These are phyloP conservation scores for Hanseniaspora lachancei DNA, from an alignment of 805 yeast genomes.

Conservation along the genomic window DNA sequence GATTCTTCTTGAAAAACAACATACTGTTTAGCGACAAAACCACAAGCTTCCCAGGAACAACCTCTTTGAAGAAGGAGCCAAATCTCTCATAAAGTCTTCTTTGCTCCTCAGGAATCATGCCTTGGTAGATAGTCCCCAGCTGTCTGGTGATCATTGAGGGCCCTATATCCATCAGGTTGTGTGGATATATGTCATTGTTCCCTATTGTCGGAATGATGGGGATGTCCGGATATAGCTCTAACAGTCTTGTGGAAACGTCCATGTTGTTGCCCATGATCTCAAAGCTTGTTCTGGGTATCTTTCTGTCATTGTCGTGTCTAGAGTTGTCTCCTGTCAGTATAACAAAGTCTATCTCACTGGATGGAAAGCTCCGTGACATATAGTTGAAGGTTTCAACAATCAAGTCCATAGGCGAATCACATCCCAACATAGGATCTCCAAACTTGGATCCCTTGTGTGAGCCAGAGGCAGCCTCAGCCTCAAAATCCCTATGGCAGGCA, in stretches of 20 bases:
- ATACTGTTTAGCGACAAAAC: slow-evolving; percentile 67
- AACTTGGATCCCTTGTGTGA: slow-evolving; percentile 40
- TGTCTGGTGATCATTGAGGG: slow-evolving; percentile 82
- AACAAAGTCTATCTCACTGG: slow-evolving; percentile 64
- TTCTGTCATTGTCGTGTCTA: slow-evolving; percentile 71
- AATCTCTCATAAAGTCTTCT: slow-evolving; percentile 61
- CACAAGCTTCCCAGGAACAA: slow-evolving; percentile 68
- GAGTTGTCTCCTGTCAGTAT: slow-evolving; percentile 88
- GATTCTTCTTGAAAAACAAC: slow-evolving; percentile 62
- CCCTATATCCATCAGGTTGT: slow-evolving; percentile 71
- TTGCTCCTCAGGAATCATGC: slow-evolving; percentile 64
- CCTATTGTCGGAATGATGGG: slow-evolving; percentile 61
- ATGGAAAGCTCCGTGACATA: slow-evolving; percentile 43
- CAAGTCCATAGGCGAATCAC: slow-evolving; percentile 59
- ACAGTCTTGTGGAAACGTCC: slow-evolving; percentile 23
- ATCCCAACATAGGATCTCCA: slow-evolving; percentile 65
- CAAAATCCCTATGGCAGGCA: slow-evolving; percentile 33
- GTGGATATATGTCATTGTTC: slow-evolving; percentile 82
- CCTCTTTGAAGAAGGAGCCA: slow-evolving; percentile 61
- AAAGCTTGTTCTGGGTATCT: slow-evolving; percentile 56
- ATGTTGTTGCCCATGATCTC: slow-evolving; percentile 62
- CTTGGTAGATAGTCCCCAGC: slow-evolving; percentile 58
- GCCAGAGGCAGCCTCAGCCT: slow-evolving; percentile 2
- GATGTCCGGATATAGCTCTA: slow-evolving; percentile 23
- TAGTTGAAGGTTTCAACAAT: slow-evolving; percentile 54